Conservation (phyloP, 495 filamentous ascomycete species). For the Neurospora sp. region DNA sequence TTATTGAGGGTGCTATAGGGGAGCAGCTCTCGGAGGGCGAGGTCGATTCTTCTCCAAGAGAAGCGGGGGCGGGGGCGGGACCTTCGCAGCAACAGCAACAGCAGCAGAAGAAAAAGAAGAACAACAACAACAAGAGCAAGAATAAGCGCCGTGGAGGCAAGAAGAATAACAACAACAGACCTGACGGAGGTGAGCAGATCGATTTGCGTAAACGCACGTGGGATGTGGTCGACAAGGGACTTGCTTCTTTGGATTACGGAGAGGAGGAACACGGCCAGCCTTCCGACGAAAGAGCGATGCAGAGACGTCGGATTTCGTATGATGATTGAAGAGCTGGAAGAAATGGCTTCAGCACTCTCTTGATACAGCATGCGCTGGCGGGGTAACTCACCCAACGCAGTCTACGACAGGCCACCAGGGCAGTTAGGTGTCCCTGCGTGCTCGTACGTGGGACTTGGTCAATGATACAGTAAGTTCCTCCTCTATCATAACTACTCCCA, state of each 20-base stretch:
- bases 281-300: constrained; percentile 16
- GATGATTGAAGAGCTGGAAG: constrained; percentile 28
- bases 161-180: constrained; percentile 25
- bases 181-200: constrained; percentile 36
- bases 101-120: constrained; percentile 20
- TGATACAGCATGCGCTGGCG: neutral
- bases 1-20: neutral
- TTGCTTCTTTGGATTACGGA: constrained; percentile 44
- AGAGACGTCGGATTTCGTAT: constrained; percentile 39
- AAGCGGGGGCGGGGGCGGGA: neutral
- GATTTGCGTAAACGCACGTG: constrained; percentile 50
- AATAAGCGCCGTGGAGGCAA: constrained; percentile 11
- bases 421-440: neutral
- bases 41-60: constrained; percentile 20
- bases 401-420: neutral
- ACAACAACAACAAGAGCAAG: neutral
- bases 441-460: neutral
- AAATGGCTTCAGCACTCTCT: neutral
- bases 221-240: constrained; percentile 43
- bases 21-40: constrained; percentile 19
- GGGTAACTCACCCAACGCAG: neutral
- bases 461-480: constrained; percentile 3
- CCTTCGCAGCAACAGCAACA: constrained; percentile 1
- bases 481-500: neutral
- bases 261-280: constrained; percentile 22